Evolutionary conservation across 1,284 basidiomycete species (phyloP), one percentile per base, ranked within the genome.

Genomic region (Macrocystidia cucumis): DNA sequence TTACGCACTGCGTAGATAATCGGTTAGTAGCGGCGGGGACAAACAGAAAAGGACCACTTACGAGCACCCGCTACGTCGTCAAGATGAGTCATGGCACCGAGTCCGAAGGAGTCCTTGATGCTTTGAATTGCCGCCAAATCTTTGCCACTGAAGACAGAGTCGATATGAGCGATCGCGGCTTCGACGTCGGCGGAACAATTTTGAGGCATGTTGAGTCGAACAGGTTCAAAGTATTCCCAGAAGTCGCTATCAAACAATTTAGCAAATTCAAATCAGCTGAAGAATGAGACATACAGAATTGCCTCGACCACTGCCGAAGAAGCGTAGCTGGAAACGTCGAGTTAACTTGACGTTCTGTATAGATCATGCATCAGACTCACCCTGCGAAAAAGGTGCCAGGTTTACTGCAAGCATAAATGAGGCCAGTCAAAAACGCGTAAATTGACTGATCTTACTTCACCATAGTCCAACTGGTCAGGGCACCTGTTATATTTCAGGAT

Each of bases 171-270:
- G 40, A 85, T 70, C 12, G 78, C 79, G n/a, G 67, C 68, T 50
- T 79, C 57, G 17, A 85, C 68, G 46, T 86, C 82, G 0, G 75
- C 67, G 8, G 79, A 83, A 55, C 82, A 86, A 52, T 86, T 85
- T 44, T 63, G 48, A 0, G 81, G 78, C 79, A 84, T 85, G 47
- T 74, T 62, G 42, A 74, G 62, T 7, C 72, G 69, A 42, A 82
- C 72, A 11, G 79, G 79, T 43, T 80, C 78, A 54, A 81, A 84
- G 51, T 84, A 86, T 37, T 61, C 62, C 71, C 80, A 83, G 50
- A 71, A 83, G 47, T 82, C 62, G 2, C 76, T 78, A 38, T 20
- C 21, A 19, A 57, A 48, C 31, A 56, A 29, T 30, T 29, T 11
- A 3, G 7, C 3, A 21, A 24, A 14, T 22, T 31, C 9, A 11